Percentiles rank a stretch among this genome's conserved stretches.
These are phyloP conservation scores for Tolypocladium tropicale DNA, from an alignment of 2,329 filamentous ascomycete genomes.

Conservation along the genomic window DNA sequence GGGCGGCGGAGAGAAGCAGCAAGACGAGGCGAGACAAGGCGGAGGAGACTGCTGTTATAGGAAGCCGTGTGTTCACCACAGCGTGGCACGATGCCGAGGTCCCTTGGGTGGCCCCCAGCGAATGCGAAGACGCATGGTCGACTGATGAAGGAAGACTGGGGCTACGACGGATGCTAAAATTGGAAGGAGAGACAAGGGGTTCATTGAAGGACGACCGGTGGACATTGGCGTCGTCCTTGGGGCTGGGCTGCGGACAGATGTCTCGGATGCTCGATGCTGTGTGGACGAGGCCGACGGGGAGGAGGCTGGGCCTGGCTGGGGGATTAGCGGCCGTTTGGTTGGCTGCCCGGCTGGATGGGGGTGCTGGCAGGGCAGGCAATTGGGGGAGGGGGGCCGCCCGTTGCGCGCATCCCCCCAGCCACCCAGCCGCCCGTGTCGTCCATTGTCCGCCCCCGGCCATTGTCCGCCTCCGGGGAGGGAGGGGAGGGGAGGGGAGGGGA, in stretches of 20 bases:
- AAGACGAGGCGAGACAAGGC: background rate
- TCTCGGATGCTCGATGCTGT: background rate
- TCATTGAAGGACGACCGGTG: background rate
- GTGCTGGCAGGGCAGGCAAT: background rate
- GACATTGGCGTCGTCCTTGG: background rate
- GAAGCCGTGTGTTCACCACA: background rate
- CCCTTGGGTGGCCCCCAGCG: background rate
- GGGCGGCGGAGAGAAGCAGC: background rate
- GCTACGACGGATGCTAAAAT: background rate
- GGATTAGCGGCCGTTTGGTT: background rate
- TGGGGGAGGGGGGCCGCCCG: too few relatives aligned
- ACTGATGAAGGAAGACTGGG: too few relatives aligned
- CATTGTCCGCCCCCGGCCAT: background rate
- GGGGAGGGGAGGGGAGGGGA: too few relatives aligned
- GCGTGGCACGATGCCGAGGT: background rate
- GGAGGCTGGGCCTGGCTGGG: background rate
- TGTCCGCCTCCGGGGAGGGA: background rate
- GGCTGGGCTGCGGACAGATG: background rate
- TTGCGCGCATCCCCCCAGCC: background rate
- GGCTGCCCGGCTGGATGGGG: background rate
- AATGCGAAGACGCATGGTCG: background rate
- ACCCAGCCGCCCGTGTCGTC: background rate
- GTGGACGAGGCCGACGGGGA: background rate
- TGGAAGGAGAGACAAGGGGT: conserved; percentile 1
- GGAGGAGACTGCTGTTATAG: background rate